Evolutionary conservation across 2,329 filamentous ascomycete species (phyloP), one percentile per base, ranked within the genome.

Genomic region (Colletotrichum destructivum): DNA sequence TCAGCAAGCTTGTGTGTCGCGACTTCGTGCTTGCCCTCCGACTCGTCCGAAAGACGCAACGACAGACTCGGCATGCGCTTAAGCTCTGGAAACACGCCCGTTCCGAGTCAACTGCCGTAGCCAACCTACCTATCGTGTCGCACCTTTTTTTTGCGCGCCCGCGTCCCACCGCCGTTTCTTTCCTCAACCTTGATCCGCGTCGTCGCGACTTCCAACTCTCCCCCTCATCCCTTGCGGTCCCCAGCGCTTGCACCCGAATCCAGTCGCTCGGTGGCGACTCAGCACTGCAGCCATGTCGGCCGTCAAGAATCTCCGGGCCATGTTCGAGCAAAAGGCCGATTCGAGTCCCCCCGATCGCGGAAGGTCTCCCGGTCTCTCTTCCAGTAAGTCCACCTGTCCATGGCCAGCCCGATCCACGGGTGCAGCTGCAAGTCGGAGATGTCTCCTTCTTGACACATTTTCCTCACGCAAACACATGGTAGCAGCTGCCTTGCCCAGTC

Each of bases 251-350:
- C 38, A 9, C 54, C 66, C 13, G 38, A 42, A 47, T 49, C 49
- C 38, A 18, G 51, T 69, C 65, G 59, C 65, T 35, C 26, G 55
- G 46, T 51, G 67, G 64, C 51, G 35, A 66, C 65, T 49, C 56
- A 68, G 73, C 73, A 73, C 81, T 77, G 82, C 82, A 82, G 84
- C 81, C 78, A 91, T 90, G 88, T 91, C 90, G 79, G 90, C 89
- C 78, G 92, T 94, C 78, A 91, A 88, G 84, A 93, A 93, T 83
- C 89, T 95, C 75, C 88, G 92, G 77, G 93, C 93, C 78, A 94
- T 93, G 88, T 95, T 95, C 81, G 93, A 95, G 86, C 90, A 90
- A 80, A 93, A 90, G 82, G 89, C 88, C 80, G 88, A 90, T 75
- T 85, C 86, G 69, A 91, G 88, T 76, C 88, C 90, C 75, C 90